Evolutionary conservation across 2,329 filamentous ascomycete species (phyloP).

Genomic region (Fusarium papillatum): DNA sequence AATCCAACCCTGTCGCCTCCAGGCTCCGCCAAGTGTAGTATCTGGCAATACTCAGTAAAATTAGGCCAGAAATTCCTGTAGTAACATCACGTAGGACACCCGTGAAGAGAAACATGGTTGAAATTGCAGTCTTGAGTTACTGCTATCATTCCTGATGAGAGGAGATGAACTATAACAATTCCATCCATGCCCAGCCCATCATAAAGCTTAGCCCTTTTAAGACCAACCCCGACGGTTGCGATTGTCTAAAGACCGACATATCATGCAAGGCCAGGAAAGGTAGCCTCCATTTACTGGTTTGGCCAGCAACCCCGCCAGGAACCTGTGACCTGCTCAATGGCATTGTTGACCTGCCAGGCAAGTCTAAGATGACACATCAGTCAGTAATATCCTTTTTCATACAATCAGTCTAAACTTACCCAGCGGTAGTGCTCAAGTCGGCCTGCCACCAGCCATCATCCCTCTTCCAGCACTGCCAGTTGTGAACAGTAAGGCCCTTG

Average conservation of each 20-base stretch:
- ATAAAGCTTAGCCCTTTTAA: accelerated
- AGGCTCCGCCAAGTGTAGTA: neutral
- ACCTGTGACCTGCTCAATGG: neutral
- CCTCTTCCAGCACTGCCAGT: neutral
- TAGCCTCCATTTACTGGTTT: neutral
- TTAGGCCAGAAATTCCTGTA: neutral
- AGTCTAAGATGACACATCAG: neutral
- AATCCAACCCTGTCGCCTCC: neutral
- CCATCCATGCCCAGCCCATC: neutral
- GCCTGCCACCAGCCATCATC: neutral
- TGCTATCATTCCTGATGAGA: neutral
- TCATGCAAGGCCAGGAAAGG: neutral
- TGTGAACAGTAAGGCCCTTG: neutral
- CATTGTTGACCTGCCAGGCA: constrained; percentile 1
- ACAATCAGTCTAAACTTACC: neutral
- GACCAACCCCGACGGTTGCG: neutral
- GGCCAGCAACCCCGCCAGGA: neutral
- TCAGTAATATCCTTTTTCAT: neutral
- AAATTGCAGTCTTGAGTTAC: neutral
- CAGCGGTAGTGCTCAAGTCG: neutral
- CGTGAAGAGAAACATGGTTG: too few relatives aligned
- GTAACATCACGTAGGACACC: neutral
- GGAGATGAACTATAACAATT: neutral
- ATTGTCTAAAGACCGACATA: neutral
- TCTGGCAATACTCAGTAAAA: neutral